phyloP scores from a whole-genome alignment of 2,329 filamentous ascomycete genomes.

The Sclerotinia spermophila region DNA sequence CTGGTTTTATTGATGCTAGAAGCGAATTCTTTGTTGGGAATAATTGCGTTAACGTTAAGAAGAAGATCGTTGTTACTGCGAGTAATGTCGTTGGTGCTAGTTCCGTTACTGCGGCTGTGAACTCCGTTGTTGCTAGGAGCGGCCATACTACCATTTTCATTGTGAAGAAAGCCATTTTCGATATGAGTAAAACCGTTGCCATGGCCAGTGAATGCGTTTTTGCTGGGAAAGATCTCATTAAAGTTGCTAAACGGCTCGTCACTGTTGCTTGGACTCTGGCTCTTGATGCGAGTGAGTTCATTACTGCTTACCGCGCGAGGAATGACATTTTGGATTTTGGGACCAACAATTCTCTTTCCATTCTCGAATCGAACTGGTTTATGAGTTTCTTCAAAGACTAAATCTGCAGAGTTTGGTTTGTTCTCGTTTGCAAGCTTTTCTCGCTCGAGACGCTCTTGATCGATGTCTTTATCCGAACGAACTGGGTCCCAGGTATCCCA shows the following conservation, averaged over 20 bases:
- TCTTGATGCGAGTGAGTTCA: not conserved
- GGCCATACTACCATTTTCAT: not conserved
- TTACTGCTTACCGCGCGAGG: not conserved
- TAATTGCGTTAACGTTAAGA: not conserved
- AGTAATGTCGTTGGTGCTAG: not conserved
- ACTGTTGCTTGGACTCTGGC: not conserved
- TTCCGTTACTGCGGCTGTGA: not conserved
- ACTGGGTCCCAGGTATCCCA: not conserved
- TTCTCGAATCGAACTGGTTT: not conserved
- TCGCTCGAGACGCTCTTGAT: not conserved
- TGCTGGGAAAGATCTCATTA: not conserved
- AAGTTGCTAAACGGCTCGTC: not conserved
- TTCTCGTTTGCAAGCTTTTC: not conserved
- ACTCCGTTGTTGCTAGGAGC: not conserved
- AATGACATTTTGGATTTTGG: not conserved
- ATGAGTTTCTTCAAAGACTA: not conserved
- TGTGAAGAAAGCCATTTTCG: not conserved
- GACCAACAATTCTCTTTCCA: constrained; percentile 3
- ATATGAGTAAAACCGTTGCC: not conserved
- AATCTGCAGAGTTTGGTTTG: not conserved
- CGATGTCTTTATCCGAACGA: not conserved
- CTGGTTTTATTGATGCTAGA: too few relatives aligned
- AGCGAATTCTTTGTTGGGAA: not conserved
- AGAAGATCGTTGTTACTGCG: not conserved
- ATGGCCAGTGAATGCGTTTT: not conserved